Percentiles rank a stretch among this genome's conserved stretches.
Evolutionary conservation across 2,329 filamentous ascomycete genomes (phyloP).

Genomic region (Microdochium nivale): DNA sequence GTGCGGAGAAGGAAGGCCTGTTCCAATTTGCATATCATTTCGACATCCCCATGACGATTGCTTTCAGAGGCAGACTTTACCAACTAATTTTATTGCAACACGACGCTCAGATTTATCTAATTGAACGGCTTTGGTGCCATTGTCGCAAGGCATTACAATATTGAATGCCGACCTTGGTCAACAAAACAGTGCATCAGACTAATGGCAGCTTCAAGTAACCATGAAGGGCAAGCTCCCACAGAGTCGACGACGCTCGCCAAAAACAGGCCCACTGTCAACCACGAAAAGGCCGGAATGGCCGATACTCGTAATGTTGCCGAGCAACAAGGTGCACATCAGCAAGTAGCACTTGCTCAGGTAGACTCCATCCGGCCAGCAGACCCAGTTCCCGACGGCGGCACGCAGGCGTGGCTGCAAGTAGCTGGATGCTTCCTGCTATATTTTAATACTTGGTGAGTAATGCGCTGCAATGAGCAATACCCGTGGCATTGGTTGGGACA

Average conservation of each 20-base stretch:
- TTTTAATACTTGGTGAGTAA: conserved; percentile 23
- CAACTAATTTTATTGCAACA: background rate
- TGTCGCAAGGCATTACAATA: background rate
- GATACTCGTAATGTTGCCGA: background rate
- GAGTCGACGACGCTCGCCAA: background rate
- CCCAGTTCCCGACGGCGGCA: conserved; percentile 18
- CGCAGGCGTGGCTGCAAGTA: conserved; percentile 26
- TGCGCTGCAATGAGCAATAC: background rate
- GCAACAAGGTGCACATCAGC: background rate
- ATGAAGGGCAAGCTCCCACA: no score
- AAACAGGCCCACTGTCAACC: background rate
- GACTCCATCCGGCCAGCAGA: background rate
- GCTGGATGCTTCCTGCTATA: conserved; percentile 23
- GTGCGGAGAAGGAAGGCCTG: background rate
- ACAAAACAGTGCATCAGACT: background rate
- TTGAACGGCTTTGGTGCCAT: no score
- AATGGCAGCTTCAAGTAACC: no score
- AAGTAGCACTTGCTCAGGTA: background rate
- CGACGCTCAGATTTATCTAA: background rate
- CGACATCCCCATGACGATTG: no score
- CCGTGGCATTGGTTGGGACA: background rate
- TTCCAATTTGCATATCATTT: no score
- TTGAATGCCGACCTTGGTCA: background rate
- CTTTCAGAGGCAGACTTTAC: background rate
- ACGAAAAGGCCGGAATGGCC: background rate